Base-by-base conservation (phyloP, 2,329 filamentous ascomycete genomes). In the Paracoccidioides lutzii region DNA sequence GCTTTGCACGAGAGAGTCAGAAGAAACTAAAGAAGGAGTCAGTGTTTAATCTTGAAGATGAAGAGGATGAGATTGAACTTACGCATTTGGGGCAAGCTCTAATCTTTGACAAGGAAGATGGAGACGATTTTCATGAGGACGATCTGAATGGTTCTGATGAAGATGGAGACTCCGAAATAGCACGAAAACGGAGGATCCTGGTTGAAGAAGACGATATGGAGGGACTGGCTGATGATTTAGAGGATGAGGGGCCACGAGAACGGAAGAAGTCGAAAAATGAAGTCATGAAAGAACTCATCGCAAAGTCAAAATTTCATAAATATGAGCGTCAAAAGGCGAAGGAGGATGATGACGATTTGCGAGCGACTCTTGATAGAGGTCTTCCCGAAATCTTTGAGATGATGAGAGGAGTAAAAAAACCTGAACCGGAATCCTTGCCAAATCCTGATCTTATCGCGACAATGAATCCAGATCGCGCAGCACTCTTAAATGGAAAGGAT, bases 221-320 rank as follows among this genome's bases (percentile, higher is more conserved):
- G 6, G 64, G 66, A 1, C 55, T 52, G 14, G 65, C 67, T 2
- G 60, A 58, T 10, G 58, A 57, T 15, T 60, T 57, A 28, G 77
- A 75, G 3, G 76, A 76, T n/a, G 77, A 75, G 2, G 76, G 77
- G 40, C 75, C 84, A 59, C 90, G 89, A 0, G 86, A 91, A 64
- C 81, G 85, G 57, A 96, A 95, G 71, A 98, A 96, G 75, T 85
- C 85, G 3, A 97, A 96, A 73, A 87, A 93, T 54, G 93, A 98
- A 71, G 88, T 98, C 52, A 96, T 97, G 88, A 87, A 95, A 65
- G 94, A 98, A 71, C 80, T 98, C 59, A 96, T 98, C 62, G 88
- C 90, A 58, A 98, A 98, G 72, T 97, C 91, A 0, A 98, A 98
- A 68, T 78, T 88, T 59, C 81, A 96, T 78, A 97, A 95, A 73